These are phyloP conservation scores for Exobasidium cylindrosporum DNA, from an alignment of 1,284 basidiomycete species.

Conservation along the genomic window DNA sequence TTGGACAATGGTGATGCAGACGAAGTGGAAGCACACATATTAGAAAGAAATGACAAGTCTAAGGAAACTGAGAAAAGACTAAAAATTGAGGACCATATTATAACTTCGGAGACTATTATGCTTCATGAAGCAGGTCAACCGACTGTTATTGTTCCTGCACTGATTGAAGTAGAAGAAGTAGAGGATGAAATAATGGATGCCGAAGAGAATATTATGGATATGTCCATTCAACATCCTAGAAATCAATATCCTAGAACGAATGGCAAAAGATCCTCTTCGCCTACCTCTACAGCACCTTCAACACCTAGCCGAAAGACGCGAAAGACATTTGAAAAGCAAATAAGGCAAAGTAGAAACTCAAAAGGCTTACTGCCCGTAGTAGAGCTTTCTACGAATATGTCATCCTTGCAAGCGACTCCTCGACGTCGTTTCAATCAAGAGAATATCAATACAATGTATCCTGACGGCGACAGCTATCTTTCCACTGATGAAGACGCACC, in stretches of 20 bases:
- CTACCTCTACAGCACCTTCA: background rate
- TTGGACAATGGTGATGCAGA: background rate
- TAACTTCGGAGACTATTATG: background rate
- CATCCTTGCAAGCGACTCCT: background rate
- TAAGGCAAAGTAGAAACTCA: background rate
- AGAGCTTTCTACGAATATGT: background rate
- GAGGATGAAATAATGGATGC: background rate
- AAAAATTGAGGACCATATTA: background rate
- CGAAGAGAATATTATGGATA: no score
- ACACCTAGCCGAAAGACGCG: background rate
- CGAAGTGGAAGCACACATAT: background rate
- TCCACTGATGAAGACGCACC: slow-evolving; percentile 4
- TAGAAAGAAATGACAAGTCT: background rate
- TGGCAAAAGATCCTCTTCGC: background rate
- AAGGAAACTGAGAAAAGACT: background rate
- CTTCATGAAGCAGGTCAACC: slow-evolving; percentile 3
- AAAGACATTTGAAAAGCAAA: background rate
- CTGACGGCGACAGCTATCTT: background rate
- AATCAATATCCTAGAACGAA: background rate
- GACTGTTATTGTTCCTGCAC: background rate
- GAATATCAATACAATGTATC: background rate
- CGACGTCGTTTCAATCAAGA: background rate
- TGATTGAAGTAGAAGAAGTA: background rate
- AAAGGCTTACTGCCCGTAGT: background rate
- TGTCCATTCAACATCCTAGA: no score